Evolutionary conservation across 345 rosid genomes (phyloP), one percentile per base, ranked within the genome.

Genomic region (Raphanus raphanistrum): DNA sequence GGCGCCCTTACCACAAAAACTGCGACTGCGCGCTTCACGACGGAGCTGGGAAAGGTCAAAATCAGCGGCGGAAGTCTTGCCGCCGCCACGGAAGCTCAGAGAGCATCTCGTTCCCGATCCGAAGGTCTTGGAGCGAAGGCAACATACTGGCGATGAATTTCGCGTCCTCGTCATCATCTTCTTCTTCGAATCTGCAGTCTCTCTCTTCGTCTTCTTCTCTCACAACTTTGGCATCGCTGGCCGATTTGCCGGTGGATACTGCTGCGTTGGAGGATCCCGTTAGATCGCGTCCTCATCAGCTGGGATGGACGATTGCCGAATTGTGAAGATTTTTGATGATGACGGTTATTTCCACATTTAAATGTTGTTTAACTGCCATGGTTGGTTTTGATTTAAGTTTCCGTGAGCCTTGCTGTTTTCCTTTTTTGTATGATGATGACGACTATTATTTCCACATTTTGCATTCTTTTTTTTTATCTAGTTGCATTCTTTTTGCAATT

Each of bases 1-100:
- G 92, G 2, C 86, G 97, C 48, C 95, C 92, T 11, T 90, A 90
- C 63, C 95, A 88, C 76, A 86, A 87, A n/a, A 84, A 90, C 62
- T 90, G 96, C 72, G 38, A 80, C 0, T 90, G 96, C 58, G 92
- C 91, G 1, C 86, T 90, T 8, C 91, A 87, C 64, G 77, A 66
- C 63, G 84, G 75, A 35, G 63, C 59, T 12, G 66, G 68, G 12
- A 74, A 80, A 69, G 74, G n/a, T 15, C 21, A 75, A 70, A 62
- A 74, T 2, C 64, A 74, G 16, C 62, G 67, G 8, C 27, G 41
- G 62, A 82, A 59, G 25, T 77, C 79, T 0, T 79, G 88, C 15
- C 74, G 88, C 13, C 72, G 80, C 6, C 77, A 81, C 6, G 77
- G 77, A 4, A 58, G 72, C 61, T 81, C 84, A 0, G 84, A 83